phyloP scores from a whole-genome alignment of 805 yeast species.

The Isabelozyma rhagii region DNA sequence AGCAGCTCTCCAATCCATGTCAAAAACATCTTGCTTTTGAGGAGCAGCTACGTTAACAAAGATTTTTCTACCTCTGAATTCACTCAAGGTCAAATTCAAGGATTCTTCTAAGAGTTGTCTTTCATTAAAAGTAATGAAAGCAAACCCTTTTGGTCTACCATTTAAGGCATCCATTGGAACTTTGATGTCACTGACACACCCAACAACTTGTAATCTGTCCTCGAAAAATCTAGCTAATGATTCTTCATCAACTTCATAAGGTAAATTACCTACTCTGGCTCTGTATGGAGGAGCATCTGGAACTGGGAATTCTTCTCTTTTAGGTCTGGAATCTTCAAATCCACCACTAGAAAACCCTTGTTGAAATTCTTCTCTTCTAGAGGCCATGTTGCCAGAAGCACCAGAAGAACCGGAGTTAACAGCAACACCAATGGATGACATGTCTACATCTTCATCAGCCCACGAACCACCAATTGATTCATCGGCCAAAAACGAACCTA shows the following conservation, averaged over 20 bases:
- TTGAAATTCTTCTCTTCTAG: constrained; percentile 9
- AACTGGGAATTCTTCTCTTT: constrained; percentile 72
- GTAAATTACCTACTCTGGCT: constrained; percentile 84
- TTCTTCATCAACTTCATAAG: constrained; percentile 75
- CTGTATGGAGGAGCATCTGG: constrained; percentile 92
- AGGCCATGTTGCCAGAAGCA: constrained; percentile 7
- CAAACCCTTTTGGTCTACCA: constrained; percentile 60
- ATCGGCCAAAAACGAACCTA: constrained; percentile 80
- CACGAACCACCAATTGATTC: constrained; percentile 73
- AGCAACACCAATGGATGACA: constrained; percentile 58
- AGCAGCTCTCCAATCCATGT: constrained; percentile 44
- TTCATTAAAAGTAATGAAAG: constrained; percentile 49
- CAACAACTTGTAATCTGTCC: constrained; percentile 48
- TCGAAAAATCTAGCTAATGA: constrained; percentile 60
- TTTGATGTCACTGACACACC: constrained; percentile 58
- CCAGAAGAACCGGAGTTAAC: constrained; percentile 19
- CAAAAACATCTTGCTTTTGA: constrained; percentile 42
- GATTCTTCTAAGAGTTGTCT: constrained; percentile 51
- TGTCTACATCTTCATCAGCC: constrained; percentile 83
- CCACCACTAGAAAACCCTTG: constrained; percentile 6
- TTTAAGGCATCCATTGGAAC: constrained; percentile 67
- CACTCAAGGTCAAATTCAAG: constrained; percentile 41
- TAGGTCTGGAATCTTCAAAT: constrained; percentile 31
- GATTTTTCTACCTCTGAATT: constrained; percentile 48
- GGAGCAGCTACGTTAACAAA: constrained; percentile 61